A percentile compares a stretch with the other conserved stretches of the same genome.
Evolutionary conservation across 176 grass and related monocot species (phyloP).

Genomic region (Oryza rufipogon): DNA sequence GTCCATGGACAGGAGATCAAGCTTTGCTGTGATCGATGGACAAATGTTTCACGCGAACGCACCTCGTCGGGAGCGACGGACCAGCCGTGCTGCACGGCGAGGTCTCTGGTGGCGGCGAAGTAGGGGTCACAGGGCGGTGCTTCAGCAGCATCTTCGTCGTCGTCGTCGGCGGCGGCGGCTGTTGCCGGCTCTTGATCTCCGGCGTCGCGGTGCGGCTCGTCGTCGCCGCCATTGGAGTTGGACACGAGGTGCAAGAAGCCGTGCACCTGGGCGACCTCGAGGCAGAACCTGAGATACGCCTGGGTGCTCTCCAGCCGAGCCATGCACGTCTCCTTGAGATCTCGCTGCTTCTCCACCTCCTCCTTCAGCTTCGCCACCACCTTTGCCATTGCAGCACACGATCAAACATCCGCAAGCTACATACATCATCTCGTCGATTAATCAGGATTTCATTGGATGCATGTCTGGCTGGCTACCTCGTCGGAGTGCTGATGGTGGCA

Average conservation of each 20-base stretch:
- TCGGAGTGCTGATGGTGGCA: constrained; percentile 14
- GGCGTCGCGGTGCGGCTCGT: background rate
- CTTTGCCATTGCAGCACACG: background rate
- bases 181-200: background rate
- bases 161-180: background rate
- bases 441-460: background rate
- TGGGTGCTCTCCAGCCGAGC: constrained; percentile 58
- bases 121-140: constrained; percentile 34
- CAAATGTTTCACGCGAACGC: background rate
- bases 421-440: background rate
- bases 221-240: constrained; percentile 11
- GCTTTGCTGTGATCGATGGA: background rate
- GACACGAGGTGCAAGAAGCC: constrained; percentile 64
- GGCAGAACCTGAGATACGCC: constrained; percentile 63
- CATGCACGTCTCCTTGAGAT: constrained; percentile 66
- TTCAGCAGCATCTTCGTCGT: background rate
- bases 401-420: background rate
- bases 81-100: constrained; percentile 58
- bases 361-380: constrained; percentile 40
- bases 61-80: constrained; percentile 60
- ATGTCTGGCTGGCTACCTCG: background rate
- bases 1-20: background rate
- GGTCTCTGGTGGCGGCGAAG: constrained; percentile 33
- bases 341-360: constrained; percentile 52
- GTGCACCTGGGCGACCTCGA: constrained; percentile 58